Base-by-base conservation (phyloP, 1,284 basidiomycete genomes). In the Cryptococcus neoformans region DNA sequence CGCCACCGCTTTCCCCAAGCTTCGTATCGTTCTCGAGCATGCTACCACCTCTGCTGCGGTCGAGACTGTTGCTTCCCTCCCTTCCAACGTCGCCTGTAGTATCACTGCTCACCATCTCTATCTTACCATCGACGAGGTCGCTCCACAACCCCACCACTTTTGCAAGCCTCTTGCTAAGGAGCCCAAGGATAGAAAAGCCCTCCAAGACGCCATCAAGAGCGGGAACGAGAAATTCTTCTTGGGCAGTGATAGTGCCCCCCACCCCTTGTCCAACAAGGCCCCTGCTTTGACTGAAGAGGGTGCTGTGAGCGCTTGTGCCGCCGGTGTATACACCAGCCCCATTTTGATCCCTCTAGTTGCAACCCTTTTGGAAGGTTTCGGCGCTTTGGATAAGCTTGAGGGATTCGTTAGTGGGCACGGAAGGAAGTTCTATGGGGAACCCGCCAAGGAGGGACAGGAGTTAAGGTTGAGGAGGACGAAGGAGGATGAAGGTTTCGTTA, bases 121-220 rank as follows among this genome's bases (percentile, higher is more conserved):
- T 42, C 83, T 99, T 55, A 95, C 90, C 1, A 92, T 99, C 7
- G 96, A 99, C 77, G 90, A 96, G 69, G 98, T 95, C 87, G 94
- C 94, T 1, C 92, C 94, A 6, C 93, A 98, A 77, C 86, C 91
- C 0, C 91, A 91, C 83, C 86, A 97, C 74, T 99, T 90, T 76
- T 99, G 96, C 83, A 99, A 99, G 78, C 96, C 96, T 0, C 90
- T 99, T 21, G 95, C 96, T 35, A 99, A 99, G 79, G 93, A 86
- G 69, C 94, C 94, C 4, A 87, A 90, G 64, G 96, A 99, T 76
- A 83, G 95, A 35, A 78, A 84, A 65, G 94, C 96, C 9, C 79
- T 99, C 54, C 85, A 87, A 55, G 84, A 89, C 21, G 86, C 94
- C 41, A 84, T 99, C 54, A 82, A 80, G 60, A 85, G 89, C 79